These are phyloP conservation scores for Rhododendron simsii DNA, from an alignment of 148 eudicot genomes.

Conservation along the genomic window DNA sequence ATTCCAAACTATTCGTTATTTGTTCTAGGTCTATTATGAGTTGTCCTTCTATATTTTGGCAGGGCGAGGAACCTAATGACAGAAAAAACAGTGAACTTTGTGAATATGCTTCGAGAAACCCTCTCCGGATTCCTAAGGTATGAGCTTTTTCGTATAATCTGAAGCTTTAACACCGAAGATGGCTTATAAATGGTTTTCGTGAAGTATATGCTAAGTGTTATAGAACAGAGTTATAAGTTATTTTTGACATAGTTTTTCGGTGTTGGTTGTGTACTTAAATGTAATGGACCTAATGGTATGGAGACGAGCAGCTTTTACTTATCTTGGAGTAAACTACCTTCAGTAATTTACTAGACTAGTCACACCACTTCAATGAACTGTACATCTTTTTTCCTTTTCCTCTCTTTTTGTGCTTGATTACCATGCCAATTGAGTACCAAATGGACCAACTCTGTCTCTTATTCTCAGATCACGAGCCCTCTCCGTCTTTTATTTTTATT, in stretches of 20 bases:
- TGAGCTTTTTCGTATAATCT: not conserved
- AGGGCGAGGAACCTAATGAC: conserved; percentile 79
- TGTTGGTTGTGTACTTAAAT: too few species aligned
- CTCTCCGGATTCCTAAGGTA: conserved; percentile 80
- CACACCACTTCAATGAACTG: not conserved
- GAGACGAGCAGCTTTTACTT: too few species aligned
- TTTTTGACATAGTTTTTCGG: not conserved
- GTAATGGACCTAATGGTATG: too few species aligned
- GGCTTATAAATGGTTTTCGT: not conserved
- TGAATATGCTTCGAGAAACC: conserved; percentile 85
- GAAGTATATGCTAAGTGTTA: not conserved
- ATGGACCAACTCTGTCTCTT: not conserved
- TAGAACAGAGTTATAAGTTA: not conserved
- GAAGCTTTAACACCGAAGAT: not conserved
- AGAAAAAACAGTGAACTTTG: conserved; percentile 75
- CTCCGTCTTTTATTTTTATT: conserved; percentile 8
- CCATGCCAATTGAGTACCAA: not conserved
- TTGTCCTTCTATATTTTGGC: conserved; percentile 6
- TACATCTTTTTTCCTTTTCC: not conserved
- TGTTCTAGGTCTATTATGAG: too few species aligned
- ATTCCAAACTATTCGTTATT: too few species aligned
- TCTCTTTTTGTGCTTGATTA: not conserved
- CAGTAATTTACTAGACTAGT: not conserved
- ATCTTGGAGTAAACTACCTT: too few species aligned
- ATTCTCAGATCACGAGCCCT: conserved; percentile 55